A percentile compares a stretch with the other conserved stretches of the same genome.
phyloP scores from a whole-genome alignment of 257 asterid species.

The Ligustrum vulgare region DNA sequence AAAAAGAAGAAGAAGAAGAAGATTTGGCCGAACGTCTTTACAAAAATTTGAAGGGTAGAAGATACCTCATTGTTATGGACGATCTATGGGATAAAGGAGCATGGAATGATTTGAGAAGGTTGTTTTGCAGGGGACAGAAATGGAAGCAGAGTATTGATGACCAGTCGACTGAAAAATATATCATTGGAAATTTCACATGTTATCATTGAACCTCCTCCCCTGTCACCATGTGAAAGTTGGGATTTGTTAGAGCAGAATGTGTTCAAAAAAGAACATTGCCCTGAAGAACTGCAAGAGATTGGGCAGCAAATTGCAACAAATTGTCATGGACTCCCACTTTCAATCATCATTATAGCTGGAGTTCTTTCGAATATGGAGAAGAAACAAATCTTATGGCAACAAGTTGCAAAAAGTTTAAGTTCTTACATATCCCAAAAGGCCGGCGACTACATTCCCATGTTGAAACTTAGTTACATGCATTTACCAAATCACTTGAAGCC shows the following conservation, averaged over 20 bases:
- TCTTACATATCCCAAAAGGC: not conserved
- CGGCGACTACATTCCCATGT: not conserved
- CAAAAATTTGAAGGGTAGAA: not conserved
- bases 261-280: conserved; percentile 17
- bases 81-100: not conserved
- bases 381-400: conserved; percentile 1
- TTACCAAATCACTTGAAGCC: conserved; percentile 25
- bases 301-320: conserved; percentile 21
- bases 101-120: not conserved
- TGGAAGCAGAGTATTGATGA: not conserved
- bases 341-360: conserved; percentile 22
- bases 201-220: conserved; percentile 9
- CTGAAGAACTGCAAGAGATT: conserved; percentile 19
- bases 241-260: conserved; percentile 16
- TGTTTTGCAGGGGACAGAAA: not conserved
- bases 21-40: not conserved
- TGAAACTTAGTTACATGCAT: conserved; percentile 32
- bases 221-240: conserved; percentile 22
- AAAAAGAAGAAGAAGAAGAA: not conserved
- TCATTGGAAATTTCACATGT: not conserved
- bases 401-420: conserved; percentile 1
- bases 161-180: not conserved
- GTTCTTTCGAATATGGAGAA: conserved; percentile 23
- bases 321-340: conserved; percentile 32
- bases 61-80: not conserved